Base-by-base conservation (phyloP, 805 yeast genomes). In the Barnettozyma wickerhamii region DNA sequence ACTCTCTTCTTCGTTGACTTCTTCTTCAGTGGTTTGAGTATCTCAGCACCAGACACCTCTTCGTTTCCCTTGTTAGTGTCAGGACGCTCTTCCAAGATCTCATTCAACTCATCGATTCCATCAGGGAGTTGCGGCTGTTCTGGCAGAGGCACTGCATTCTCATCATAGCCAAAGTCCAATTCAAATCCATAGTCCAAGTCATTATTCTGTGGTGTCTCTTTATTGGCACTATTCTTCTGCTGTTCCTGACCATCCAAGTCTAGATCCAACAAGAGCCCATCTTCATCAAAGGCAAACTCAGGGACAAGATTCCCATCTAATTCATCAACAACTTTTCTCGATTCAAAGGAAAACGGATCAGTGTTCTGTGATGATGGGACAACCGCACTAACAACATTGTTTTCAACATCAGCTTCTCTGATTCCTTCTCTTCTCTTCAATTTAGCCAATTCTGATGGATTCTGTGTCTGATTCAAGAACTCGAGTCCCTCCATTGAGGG, bases 201-300 rank as follows among this genome's bases (percentile, higher is more conserved):
- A 7, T 7, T 27, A 3, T 7, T 7, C 15, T 9, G 41, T 10
- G n/a, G 33, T 10, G 20, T 15, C 14, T 10, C 27, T 15, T n/a
- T 26, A 13, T 17, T 31, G 15, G 19, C 26, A 17, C n/a, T 30
- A n/a, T n/a, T 10, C 6, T 10, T 14, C 15, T 7, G 30, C 14
- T 29, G 17, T 17, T 19, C 37, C 14, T 33, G 39, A 12, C 30
- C 42, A 7, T 14, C 19, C 4, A 15, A 19, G 9, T 35, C 42
- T 10, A 55, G 20, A 17, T 46, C 53, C 7, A 54, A 31, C 24
- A 56, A 37, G 38, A 53, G 37, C 4, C 60, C 60, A 32, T 54
- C 49, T n/a, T 50, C 59, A 38, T 52, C 51, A 33, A 55, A 55
- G 0, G 54, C 56, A 45, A 56, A 55, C 27, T 51, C 49, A 2